These are phyloP conservation scores for Lindgomyces ingoldianus DNA, from an alignment of 495 filamentous ascomycete species.

Conservation along the genomic window DNA sequence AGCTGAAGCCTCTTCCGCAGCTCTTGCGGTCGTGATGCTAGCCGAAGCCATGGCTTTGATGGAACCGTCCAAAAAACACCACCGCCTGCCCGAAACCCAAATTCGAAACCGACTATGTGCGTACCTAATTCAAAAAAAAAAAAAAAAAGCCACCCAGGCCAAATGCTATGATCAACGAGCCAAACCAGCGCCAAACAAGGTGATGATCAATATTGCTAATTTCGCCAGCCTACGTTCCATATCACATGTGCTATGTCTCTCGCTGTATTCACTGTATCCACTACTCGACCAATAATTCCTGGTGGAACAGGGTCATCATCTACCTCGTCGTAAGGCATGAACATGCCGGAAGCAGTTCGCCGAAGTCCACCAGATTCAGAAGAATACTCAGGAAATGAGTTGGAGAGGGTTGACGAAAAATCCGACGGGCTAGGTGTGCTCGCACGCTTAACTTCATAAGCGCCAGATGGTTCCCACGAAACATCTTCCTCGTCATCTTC, in stretches of 20 bases:
- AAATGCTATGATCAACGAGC: constrained; percentile 6
- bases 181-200: neutral
- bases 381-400: neutral
- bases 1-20: neutral
- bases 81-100: neutral
- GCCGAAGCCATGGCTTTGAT: neutral
- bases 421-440: constrained; percentile 6
- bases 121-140: no score
- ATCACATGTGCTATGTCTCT: constrained; percentile 95
- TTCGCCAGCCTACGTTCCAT: constrained; percentile 95
- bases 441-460: constrained; percentile 33
- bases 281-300: constrained; percentile 74
- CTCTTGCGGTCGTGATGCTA: neutral
- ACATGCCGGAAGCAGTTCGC: constrained; percentile 78
- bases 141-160: neutral
- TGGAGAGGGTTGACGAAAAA: neutral
- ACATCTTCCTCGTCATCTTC: constrained; percentile 64
- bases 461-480: constrained; percentile 51
- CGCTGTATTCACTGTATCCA: constrained; percentile 95
- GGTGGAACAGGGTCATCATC: constrained; percentile 61
- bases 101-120: neutral
- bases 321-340: constrained; percentile 77
- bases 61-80: neutral
- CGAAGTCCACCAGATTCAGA: constrained; percentile 52
- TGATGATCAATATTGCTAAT: constrained; percentile 5